These are phyloP conservation scores for Umbellularia californica DNA, from an alignment of 164 flowering plant species.

Conservation along the genomic window DNA sequence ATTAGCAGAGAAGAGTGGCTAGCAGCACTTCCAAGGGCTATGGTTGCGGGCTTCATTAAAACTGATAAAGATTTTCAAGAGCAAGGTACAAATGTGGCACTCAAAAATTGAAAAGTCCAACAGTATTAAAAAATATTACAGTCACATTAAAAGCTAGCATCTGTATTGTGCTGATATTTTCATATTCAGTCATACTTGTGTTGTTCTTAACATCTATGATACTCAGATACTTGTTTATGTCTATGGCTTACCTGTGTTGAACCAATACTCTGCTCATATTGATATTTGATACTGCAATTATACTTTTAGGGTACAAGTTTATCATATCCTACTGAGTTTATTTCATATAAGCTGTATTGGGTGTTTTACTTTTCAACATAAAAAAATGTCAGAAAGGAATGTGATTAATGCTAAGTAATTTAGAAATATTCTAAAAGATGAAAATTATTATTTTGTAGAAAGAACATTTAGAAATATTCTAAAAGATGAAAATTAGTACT, in stretches of 20 bases:
- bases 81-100: slow-evolving; percentile 43
- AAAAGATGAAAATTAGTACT: neutral
- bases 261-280: too few relatives aligned
- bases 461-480: neutral
- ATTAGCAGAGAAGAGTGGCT: slow-evolving; percentile 92
- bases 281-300: neutral
- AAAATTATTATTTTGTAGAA: neutral
- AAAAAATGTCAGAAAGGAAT: neutral
- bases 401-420: too few relatives aligned
- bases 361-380: neutral
- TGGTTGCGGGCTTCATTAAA: slow-evolving; percentile 95
- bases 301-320: neutral
- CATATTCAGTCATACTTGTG: neutral
- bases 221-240: too few relatives aligned
- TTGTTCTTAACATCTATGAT: neutral
- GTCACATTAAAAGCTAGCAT: neutral
- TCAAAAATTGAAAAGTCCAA: neutral
- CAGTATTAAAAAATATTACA: too few relatives aligned
- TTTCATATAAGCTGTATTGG: too few relatives aligned
- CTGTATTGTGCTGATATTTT: neutral
- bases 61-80: slow-evolving; percentile 96
- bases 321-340: neutral
- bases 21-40: slow-evolving; percentile 89
- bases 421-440: neutral
- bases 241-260: too few relatives aligned